Base-by-base conservation (phyloP, 805 yeast species). In the Myxozyma neotropica region DNA sequence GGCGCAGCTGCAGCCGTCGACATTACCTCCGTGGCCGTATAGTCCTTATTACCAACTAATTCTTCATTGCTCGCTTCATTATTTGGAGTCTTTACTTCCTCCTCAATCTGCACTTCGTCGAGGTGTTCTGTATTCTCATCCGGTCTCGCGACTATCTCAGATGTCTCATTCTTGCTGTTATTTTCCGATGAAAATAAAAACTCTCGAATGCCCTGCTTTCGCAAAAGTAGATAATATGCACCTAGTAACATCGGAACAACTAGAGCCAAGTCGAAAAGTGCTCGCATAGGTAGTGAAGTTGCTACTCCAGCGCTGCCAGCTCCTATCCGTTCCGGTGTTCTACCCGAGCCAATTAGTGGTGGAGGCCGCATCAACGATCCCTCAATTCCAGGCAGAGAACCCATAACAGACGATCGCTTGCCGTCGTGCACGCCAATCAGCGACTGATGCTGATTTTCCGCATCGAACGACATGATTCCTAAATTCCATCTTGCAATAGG, bases 401-500 rank as follows among this genome's bases (percentile, higher is more conserved):
- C 27, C 21, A 38, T 35, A 4, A 48, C 43, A 3, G 53, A 33
- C 75, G 73, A n/a, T 72, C 65, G 53, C 43, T 52, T 57, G 39
- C 63, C 63, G 26, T 63, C 66, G 24, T 56, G 66, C 17, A 64
- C 65, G 5, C 60, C 66, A 26, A 63, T 38, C 36, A 59, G 24
- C 13, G 58, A 53, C 23, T 35, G 50, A 10, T 35, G 50, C 36
- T 29, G 58, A 23, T 53, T 51, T 10, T 31, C 58, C 35, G 52
- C 53, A 24, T 47, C 52, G 33, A 43, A 35, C 21, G 63, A 38
- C 50, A 46, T 31, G 17, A 49, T 38, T 4, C 59, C 63, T 7
- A 63, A 36, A 72, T 64, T 42, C 74, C 86, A 90, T 52, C 81
- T 78, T 0, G 96, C 86, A 1, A 81, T 68, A 0, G 96, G 93